These are phyloP conservation scores for Monosporascus sp. DNA, from an alignment of 2,329 filamentous ascomycete species.

Conservation along the genomic window DNA sequence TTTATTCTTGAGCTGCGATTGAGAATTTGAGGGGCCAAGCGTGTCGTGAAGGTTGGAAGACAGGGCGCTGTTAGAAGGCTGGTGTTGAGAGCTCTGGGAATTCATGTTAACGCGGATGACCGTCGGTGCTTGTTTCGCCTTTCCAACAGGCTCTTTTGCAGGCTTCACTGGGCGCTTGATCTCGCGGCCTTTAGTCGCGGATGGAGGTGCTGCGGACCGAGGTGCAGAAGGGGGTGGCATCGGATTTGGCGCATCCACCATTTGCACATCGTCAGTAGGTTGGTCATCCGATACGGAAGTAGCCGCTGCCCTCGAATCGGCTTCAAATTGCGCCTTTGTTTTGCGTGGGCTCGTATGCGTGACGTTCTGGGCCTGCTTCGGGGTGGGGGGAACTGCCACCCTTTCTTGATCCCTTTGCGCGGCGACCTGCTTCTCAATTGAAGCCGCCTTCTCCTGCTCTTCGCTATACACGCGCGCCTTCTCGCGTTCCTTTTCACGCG, in stretches of 20 bases:
- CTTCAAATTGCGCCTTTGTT: conserved; percentile 27
- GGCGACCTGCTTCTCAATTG: conserved; percentile 47
- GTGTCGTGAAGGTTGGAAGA: conserved; percentile 56
- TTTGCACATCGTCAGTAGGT: conserved; percentile 43
- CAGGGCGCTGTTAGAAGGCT: conserved; percentile 52
- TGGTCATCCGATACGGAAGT: conserved; percentile 26
- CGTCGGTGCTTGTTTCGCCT: conserved; percentile 63
- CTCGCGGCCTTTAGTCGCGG: conserved; percentile 44
- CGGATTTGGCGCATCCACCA: conserved; percentile 47
- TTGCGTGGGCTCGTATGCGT: conserved; percentile 49
- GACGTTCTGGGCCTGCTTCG: conserved; percentile 38
- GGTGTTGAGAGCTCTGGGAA: conserved; percentile 55
- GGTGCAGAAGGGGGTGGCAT: conserved; percentile 59
- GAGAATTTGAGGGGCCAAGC: conserved; percentile 34
- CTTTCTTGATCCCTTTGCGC: conserved; percentile 49
- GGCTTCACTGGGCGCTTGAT: conserved; percentile 58
- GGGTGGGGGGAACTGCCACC: conserved; percentile 24
- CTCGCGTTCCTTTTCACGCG: conserved; percentile 63
- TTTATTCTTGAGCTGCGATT: conserved; percentile 52
- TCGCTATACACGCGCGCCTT: conserved; percentile 57
- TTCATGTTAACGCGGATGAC: conserved; percentile 66
- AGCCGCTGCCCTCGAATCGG: conserved; percentile 26
- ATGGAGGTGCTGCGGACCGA: conserved; percentile 41
- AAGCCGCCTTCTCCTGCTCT: conserved; percentile 49
- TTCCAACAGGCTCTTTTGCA: conserved; percentile 51